Base-by-base conservation (phyloP, 2,329 filamentous ascomycete genomes). In the Sporothrix brasiliensis region DNA sequence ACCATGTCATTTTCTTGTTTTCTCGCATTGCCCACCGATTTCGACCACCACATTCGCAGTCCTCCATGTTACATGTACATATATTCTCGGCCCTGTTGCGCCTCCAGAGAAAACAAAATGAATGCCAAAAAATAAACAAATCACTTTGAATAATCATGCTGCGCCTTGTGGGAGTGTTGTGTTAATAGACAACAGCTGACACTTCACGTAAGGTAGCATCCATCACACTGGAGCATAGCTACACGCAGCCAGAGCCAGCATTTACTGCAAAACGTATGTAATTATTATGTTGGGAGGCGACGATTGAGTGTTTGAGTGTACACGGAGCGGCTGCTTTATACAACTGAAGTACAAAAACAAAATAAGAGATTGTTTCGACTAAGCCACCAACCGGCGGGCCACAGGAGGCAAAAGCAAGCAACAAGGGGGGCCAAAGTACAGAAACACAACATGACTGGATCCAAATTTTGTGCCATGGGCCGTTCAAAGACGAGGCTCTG, bases 1-100 rank as follows among this genome's bases (percentile, higher is more conserved):
- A 3, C 27, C 4, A 4, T 19, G 21, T 49, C 47, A 49, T 56
- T 19, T 13, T 27, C n/a, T 49, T 41, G 52, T 34, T 49, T 30
- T 7, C 53, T 21, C 16, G 56, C 56, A 69, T 63, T 44, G 39
- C 58, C n/a, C 39, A 47, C n/a, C n/a, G 16, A n/a, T 52, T 30
- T 69, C 30, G 30, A 58, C 47, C 30, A 19, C 16, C 21, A 16
- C 11, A 41, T 41, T 49, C 61, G 13, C 39, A 50, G 34, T 49
- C 61, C 44, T 50, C 24, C 24, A 50, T 65, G 50, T 21, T 24
- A 41, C 21, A 63, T 67, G 65, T 69, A 69, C 58, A 69, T 63
- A 63, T 69, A 69, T 69, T 54, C 56, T 69, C 65, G 65, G 65
- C 50, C 65, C n/a, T 24, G n/a, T 27, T 39, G 27, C 34, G 34